A percentile compares a stretch with the other conserved stretches of the same genome.
Conservation (phyloP, 345 rosid genomes). For the Citrus maxima region DNA sequence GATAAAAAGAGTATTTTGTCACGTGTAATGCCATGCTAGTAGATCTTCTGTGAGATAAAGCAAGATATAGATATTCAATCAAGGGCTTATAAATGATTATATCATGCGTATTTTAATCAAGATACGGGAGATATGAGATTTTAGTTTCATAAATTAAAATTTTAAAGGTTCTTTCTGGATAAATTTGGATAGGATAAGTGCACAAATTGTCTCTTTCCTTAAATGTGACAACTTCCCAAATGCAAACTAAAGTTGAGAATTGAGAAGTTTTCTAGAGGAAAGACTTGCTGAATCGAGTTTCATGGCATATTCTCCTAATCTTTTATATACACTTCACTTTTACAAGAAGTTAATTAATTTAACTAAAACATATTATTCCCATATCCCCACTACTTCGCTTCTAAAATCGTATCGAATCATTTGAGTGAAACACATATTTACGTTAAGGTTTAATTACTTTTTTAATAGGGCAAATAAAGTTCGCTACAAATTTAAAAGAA, state of each 20-base stretch:
- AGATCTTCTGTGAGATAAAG: background rate
- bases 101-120: background rate
- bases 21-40: background rate
- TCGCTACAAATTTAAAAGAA: background rate
- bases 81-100: background rate
- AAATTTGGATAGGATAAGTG: slow-evolving; percentile 24
- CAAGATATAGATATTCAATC: background rate
- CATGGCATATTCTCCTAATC: slow-evolving; percentile 10
- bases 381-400: background rate
- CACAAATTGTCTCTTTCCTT: background rate
- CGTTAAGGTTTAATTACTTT: background rate
- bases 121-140: background rate
- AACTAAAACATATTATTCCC: background rate
- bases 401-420: background rate
- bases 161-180: slow-evolving; percentile 25
- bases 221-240: background rate
- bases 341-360: background rate
- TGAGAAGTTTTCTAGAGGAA: background rate
- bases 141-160: slow-evolving; percentile 1
- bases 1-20: background rate
- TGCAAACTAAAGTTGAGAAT: background rate
- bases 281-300: background rate
- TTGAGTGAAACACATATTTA: background rate
- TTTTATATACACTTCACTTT: background rate
- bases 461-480: background rate